Evolutionary conservation across 768 basidiomycete species (phyloP).

Genomic region (Leccinum truebloodii): DNA sequence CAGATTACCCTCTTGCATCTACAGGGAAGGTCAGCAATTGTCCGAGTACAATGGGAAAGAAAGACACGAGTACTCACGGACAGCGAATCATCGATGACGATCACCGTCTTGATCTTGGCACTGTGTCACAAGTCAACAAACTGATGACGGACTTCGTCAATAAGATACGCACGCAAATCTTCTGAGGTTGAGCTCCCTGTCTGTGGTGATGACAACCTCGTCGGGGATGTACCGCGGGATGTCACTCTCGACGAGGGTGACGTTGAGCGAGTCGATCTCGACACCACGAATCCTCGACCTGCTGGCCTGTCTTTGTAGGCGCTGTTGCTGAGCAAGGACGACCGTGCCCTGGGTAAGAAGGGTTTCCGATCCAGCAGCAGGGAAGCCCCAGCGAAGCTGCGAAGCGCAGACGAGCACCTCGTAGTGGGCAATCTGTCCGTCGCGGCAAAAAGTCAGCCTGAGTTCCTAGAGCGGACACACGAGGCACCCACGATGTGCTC

Average conservation of each 20-base stretch:
- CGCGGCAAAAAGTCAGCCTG: neutral
- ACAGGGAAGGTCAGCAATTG: too few relatives aligned
- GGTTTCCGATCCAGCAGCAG: too few relatives aligned
- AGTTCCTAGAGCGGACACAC: neutral
- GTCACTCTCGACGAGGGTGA: constrained; percentile 28
- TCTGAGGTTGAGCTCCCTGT: too few relatives aligned
- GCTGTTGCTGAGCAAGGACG: constrained; percentile 32
- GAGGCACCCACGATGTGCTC: constrained; percentile 31
- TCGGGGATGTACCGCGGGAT: constrained; percentile 29
- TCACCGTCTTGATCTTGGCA: too few relatives aligned
- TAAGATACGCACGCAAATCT: too few relatives aligned
- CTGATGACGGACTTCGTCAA: too few relatives aligned
- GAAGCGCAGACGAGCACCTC: constrained; percentile 40
- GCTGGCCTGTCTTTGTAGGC: neutral
- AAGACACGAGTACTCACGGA: too few relatives aligned
- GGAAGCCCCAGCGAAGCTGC: constrained; percentile 34
- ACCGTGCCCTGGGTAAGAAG: constrained; percentile 17
- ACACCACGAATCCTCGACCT: too few relatives aligned
- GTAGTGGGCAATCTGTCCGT: constrained; percentile 30
- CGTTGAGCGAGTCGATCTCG: constrained; percentile 27
- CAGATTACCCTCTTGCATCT: too few relatives aligned
- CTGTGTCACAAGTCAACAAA: too few relatives aligned
- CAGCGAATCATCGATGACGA: too few relatives aligned
- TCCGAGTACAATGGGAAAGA: too few relatives aligned
- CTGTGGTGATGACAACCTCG: constrained; percentile 6